Percentiles rank a stretch among this genome's conserved stretches.
phyloP scores from a whole-genome alignment of 495 filamentous ascomycete genomes.

The Neurospora sp. region DNA sequence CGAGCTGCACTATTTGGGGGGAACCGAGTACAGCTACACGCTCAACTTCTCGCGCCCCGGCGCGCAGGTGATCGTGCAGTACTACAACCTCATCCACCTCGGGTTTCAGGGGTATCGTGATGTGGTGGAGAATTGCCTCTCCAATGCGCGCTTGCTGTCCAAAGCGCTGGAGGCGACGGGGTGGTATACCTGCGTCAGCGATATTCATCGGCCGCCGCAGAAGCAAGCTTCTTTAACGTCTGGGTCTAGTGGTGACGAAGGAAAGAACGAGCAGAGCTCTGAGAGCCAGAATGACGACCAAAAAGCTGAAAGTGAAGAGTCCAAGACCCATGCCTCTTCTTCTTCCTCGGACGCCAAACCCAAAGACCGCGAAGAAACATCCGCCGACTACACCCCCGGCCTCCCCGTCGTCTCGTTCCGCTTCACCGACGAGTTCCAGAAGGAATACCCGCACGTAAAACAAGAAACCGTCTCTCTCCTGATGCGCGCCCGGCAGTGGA shows the following conservation, averaged over 20 bases:
- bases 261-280: constrained; percentile 16
- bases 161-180: constrained; percentile 58
- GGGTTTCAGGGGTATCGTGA: constrained; percentile 54
- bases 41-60: constrained; percentile 70
- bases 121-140: constrained; percentile 63
- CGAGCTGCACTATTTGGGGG: constrained; percentile 65
- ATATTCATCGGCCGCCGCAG: constrained; percentile 48
- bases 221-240: constrained; percentile 6
- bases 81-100: constrained; percentile 68
- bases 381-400: constrained; percentile 54
- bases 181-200: constrained; percentile 60
- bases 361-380: constrained; percentile 17
- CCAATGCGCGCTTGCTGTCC: constrained; percentile 56
- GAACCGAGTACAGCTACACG: constrained; percentile 62
- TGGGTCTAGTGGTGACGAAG: not conserved
- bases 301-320: constrained; percentile 19
- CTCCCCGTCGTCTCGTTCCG: constrained; percentile 64
- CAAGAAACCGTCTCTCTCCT: constrained; percentile 56
- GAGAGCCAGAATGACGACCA: not conserved
- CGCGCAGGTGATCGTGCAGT: constrained; percentile 62
- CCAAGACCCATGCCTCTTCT: not conserved
- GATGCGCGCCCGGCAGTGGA: constrained; percentile 60
- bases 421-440: constrained; percentile 51
- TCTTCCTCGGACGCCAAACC: not conserved
- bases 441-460: constrained; percentile 52